A percentile compares a stretch with the other conserved stretches of the same genome.
Evolutionary conservation across 352 stramenopile genomes (phyloP).

Genomic region (Poterioochromonas sp.): DNA sequence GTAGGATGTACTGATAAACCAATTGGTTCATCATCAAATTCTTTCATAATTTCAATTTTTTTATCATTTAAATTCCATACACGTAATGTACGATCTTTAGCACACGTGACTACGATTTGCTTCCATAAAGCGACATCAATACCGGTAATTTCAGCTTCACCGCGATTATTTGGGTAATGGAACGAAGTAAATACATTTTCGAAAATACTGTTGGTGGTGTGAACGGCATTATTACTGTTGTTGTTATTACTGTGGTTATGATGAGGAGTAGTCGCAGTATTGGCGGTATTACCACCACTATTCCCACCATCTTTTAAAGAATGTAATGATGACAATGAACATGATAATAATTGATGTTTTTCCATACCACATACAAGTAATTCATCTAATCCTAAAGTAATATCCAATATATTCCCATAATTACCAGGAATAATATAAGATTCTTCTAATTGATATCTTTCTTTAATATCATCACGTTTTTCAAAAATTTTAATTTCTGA

Average conservation of each 20-base stretch:
- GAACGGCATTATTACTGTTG: neutral
- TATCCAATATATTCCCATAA: conserved; percentile 57
- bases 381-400: conserved; percentile 67
- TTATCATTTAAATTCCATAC: conserved; percentile 70
- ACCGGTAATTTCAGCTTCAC: conserved; percentile 39
- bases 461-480: conserved; percentile 42
- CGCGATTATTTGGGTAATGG: conserved; percentile 52
- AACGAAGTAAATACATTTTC: conserved; percentile 73
- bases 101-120: conserved; percentile 64
- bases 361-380: conserved; percentile 70
- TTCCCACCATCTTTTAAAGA: conserved; percentile 80
- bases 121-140: conserved; percentile 63
- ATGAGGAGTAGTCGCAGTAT: neutral
- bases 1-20: conserved; percentile 43
- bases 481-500: conserved; percentile 63
- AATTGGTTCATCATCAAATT: conserved; percentile 48
- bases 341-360: conserved; percentile 76
- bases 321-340: conserved; percentile 74
- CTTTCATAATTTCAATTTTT: conserved; percentile 46
- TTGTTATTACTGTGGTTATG: neutral
- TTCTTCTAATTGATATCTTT: conserved; percentile 80
- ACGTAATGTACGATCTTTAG: conserved; percentile 65
- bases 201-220: conserved; percentile 74
- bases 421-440: conserved; percentile 72
- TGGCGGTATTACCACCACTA: neutral